phyloP scores from a whole-genome alignment of 305 asterid genomes.

The Fraxinus dipetala region DNA sequence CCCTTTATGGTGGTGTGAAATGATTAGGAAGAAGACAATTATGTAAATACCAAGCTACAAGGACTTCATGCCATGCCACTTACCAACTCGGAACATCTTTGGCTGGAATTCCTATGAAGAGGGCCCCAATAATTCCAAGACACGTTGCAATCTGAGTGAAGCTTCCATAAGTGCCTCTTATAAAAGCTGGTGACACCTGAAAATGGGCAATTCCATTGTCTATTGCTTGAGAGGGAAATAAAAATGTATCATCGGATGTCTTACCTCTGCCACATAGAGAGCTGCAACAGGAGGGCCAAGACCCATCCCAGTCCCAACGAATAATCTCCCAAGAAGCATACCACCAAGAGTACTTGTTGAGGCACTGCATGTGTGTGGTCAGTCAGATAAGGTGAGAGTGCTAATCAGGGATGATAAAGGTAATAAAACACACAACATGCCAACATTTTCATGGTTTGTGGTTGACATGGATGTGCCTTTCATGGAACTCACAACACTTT shows the following conservation, averaged over 20 bases:
- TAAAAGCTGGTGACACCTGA: slow-evolving; percentile 88
- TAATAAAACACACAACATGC: neutral
- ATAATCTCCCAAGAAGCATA: slow-evolving; percentile 90
- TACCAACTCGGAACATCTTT: slow-evolving; percentile 72
- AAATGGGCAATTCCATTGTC: slow-evolving; percentile 21
- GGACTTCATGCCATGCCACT: slow-evolving; percentile 27
- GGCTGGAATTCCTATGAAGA: slow-evolving; percentile 78
- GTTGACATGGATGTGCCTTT: neutral
- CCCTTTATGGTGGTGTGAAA: neutral
- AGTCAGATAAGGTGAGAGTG: neutral
- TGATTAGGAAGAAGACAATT: neutral
- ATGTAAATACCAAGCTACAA: neutral
- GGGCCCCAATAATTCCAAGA: slow-evolving; percentile 71
- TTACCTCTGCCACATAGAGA: slow-evolving; percentile 89
- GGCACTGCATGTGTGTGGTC: slow-evolving; percentile 56
- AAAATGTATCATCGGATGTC: slow-evolving; percentile 4
- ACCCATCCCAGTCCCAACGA: slow-evolving; percentile 94
- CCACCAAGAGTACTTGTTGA: slow-evolving; percentile 64
- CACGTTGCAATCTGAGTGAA: slow-evolving; percentile 90
- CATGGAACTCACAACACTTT: neutral
- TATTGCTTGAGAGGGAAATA: slow-evolving; percentile 2
- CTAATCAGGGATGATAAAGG: neutral
- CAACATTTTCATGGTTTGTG: neutral
- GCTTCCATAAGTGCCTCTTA: slow-evolving; percentile 94
- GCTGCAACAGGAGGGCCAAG: slow-evolving; percentile 95